These are phyloP conservation scores for Aspergillus coremiiformis DNA, from an alignment of 495 filamentous ascomycete genomes.

Conservation along the genomic window DNA sequence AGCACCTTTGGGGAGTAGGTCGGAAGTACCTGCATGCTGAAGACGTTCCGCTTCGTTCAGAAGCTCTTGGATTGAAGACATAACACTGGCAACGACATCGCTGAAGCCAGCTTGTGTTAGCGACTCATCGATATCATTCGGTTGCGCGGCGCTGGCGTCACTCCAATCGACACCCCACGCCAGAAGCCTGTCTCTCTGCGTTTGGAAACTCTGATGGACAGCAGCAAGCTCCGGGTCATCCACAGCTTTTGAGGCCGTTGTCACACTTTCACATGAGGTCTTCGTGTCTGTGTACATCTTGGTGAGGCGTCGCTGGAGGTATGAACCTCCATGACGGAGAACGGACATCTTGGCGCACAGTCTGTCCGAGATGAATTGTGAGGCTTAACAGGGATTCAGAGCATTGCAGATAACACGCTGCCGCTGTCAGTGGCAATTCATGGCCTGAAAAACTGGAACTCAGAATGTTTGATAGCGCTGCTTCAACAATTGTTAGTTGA, in stretches of 20 bases:
- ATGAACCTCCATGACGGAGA: constrained; percentile 41
- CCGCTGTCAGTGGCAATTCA: constrained; percentile 1
- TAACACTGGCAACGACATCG: constrained; percentile 80
- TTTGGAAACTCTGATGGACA: constrained; percentile 51
- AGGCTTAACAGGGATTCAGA: constrained; percentile 14
- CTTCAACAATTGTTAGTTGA: not conserved
- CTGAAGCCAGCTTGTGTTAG: constrained; percentile 76
- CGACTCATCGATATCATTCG: constrained; percentile 79
- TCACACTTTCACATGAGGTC: constrained; percentile 74
- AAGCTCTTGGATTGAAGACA: constrained; percentile 82
- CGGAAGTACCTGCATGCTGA: constrained; percentile 48
- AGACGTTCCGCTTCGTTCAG: constrained; percentile 77
- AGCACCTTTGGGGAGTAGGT: constrained; percentile 32
- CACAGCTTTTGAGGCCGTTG: constrained; percentile 56
- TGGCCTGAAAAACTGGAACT: not conserved
- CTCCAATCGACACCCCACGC: constrained; percentile 92
- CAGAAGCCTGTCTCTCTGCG: constrained; percentile 57
- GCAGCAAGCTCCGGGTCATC: constrained; percentile 48
- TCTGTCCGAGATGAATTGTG: constrained; percentile 11
- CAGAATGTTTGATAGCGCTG: not conserved
- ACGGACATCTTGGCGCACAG: constrained; percentile 40
- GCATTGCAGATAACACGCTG: constrained; percentile 8
- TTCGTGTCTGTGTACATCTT: constrained; percentile 92
- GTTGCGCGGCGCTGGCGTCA: constrained; percentile 55
- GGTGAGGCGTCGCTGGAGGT: constrained; percentile 62